These are phyloP conservation scores for Aureobasidium sp. DNA, from an alignment of 2,329 filamentous ascomycete species.

Conservation along the genomic window DNA sequence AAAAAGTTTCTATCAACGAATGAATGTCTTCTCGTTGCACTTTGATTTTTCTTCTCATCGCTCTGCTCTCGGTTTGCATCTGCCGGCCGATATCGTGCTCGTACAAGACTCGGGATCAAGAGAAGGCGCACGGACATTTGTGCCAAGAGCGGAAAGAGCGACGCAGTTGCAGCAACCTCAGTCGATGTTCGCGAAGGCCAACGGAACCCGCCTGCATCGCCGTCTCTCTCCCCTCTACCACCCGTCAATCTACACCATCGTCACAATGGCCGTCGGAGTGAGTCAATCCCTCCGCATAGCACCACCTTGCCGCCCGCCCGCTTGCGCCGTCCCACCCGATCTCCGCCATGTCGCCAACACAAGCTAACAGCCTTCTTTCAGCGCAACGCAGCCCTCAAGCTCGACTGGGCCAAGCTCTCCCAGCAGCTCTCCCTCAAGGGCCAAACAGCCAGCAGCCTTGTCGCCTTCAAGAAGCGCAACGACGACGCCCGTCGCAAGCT, in stretches of 20 bases:
- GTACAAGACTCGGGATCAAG: background rate
- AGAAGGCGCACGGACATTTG: background rate
- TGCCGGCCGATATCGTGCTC: background rate
- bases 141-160: slow-evolving; percentile 13
- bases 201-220: slow-evolving; percentile 11
- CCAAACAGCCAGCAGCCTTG: slow-evolving; percentile 83
- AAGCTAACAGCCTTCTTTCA: slow-evolving; percentile 36
- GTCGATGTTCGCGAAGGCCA: slow-evolving; percentile 12
- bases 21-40: background rate
- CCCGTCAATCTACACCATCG: slow-evolving; percentile 36
- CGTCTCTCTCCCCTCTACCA: slow-evolving; percentile 37
- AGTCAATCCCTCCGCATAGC: slow-evolving; percentile 34
- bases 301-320: background rate
- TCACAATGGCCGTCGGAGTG: slow-evolving; percentile 62
- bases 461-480: slow-evolving; percentile 99
- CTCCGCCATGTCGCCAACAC: background rate
- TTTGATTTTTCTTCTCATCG: background rate
- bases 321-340: slow-evolving; percentile 1
- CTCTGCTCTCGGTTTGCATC: no score
- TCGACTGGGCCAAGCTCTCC: slow-evolving; percentile 97
- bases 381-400: slow-evolving; percentile 97
- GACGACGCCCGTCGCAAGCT: slow-evolving; percentile 96
- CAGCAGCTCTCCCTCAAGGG: slow-evolving; percentile 92
- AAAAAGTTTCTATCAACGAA: slow-evolving; percentile 13
- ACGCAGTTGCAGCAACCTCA: slow-evolving; percentile 10